Evolutionary conservation across 2,329 filamentous ascomycete species (phyloP), one percentile per base, ranked within the genome.

Genomic region (Claviceps africana): DNA sequence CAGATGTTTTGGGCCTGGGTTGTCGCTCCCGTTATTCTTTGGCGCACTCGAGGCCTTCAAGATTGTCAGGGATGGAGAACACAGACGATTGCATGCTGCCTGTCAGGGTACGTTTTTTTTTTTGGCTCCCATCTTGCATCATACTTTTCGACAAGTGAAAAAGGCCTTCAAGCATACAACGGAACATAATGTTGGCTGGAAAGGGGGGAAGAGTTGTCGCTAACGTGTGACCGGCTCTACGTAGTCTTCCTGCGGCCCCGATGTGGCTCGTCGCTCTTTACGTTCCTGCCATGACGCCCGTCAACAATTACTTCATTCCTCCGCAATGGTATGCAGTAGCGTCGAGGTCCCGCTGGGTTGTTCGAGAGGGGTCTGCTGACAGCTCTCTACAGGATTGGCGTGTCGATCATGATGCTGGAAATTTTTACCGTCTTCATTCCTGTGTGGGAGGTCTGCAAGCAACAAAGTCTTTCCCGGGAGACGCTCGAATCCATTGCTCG

Each of bases 51-150:
- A 8, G 67, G 72, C 22, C 78, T 86, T 57, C 72, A 72, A 31
- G 82, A 86, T 60, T 81, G 80, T 7, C 79, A 84, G 58, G 77
- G 81, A 52, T 86, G 82, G 82, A 72, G 81, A 11, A 60, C 76
- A 6, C 82, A 85, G 61, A 85, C 81, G 33, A 76, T 80, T 42
- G 68, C 65, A 3, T 77, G 72, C 63, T 70, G 69, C 55, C 57
- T 75, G 48, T 67, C 72, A 35, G 70, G 68, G 72, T 75, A 60
- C 54, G 67, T 37, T 22, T 43, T 22, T 25, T 19, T 22, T 6
- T 22, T n/a, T n/a, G n/a, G n/a, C n/a, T n/a, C n/a, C n/a, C n/a
- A n/a, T n/a, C n/a, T n/a, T n/a, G n/a, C n/a, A n/a, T n/a, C n/a
- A n/a, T n/a, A n/a, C n/a, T n/a, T n/a, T n/a, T n/a, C n/a, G n/a